These are phyloP conservation scores for Chrysochromulina parva DNA, from an alignment of 78 protist species.

Conservation along the genomic window DNA sequence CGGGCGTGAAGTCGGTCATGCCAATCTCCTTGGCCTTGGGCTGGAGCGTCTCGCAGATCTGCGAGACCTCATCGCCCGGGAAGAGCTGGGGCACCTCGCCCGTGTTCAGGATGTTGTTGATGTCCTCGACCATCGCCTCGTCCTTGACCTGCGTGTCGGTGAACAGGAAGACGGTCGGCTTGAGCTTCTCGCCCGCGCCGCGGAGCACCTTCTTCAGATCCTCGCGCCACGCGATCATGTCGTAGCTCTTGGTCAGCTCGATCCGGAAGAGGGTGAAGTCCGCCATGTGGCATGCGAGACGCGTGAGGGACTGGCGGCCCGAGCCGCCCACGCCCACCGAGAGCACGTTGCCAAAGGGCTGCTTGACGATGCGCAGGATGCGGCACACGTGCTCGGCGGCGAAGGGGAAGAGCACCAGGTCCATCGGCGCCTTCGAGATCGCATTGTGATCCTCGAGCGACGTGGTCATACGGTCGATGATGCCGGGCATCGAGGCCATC, in stretches of 20 bases:
- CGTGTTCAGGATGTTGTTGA: slow-evolving; percentile 79
- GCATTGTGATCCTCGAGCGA: slow-evolving; percentile 49
- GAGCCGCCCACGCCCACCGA: slow-evolving; percentile 84
- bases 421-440: slow-evolving; percentile 51
- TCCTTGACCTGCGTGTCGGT: slow-evolving; percentile 79
- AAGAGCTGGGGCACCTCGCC: slow-evolving; percentile 88
- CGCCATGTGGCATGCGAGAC: slow-evolving; percentile 64
- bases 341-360: slow-evolving; percentile 74
- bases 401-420: slow-evolving; percentile 53
- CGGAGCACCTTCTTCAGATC: slow-evolving; percentile 61
- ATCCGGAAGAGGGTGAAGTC: slow-evolving; percentile 29
- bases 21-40: slow-evolving; percentile 34
- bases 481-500: not conserved
- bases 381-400: slow-evolving; percentile 56
- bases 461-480: not conserved
- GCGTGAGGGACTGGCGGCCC: slow-evolving; percentile 69
- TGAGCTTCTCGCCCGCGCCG: slow-evolving; percentile 58
- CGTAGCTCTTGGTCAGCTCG: slow-evolving; percentile 71
- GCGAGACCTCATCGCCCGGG: slow-evolving; percentile 59
- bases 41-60: slow-evolving; percentile 38
- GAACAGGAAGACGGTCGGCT: slow-evolving; percentile 70
- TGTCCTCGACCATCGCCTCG: slow-evolving; percentile 77
- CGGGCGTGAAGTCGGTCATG: slow-evolving; percentile 31
- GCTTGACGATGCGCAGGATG: slow-evolving; percentile 35
- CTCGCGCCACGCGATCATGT: slow-evolving; percentile 52